Evolutionary conservation across 2,329 filamentous ascomycete species (phyloP).

Genomic region (Epichloe sibirici): DNA sequence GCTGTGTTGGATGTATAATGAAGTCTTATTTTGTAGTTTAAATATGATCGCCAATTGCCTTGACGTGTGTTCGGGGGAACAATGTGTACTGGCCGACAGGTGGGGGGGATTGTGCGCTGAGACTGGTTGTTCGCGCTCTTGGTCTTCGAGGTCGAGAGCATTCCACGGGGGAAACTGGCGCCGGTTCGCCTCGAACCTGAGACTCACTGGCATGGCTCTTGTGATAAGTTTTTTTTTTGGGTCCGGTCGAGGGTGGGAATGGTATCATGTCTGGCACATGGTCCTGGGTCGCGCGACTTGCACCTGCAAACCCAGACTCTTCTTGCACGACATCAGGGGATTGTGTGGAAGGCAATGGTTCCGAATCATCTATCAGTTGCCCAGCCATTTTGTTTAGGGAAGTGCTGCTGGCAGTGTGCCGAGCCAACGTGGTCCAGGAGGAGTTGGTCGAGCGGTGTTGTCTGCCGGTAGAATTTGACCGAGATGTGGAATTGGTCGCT

Average conservation of each 20-base stretch:
- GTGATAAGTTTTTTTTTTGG: slow-evolving; percentile 17
- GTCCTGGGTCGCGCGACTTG: slow-evolving; percentile 15
- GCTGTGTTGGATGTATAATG: not conserved
- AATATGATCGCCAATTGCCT: slow-evolving; percentile 21
- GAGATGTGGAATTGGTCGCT: slow-evolving; percentile 33
- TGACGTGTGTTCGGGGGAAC: slow-evolving; percentile 25
- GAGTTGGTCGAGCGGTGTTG: slow-evolving; percentile 43
- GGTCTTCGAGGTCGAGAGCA: slow-evolving; percentile 20
- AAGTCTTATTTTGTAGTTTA: slow-evolving; percentile 8
- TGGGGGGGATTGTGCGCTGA: slow-evolving; percentile 28
- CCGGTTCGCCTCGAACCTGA: slow-evolving; percentile 18
- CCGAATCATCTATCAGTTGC: slow-evolving; percentile 19
- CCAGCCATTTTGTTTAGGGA: slow-evolving; percentile 26
- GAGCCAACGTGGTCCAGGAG: slow-evolving; percentile 40
- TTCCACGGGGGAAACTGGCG: slow-evolving; percentile 19
- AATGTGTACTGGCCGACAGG: slow-evolving; percentile 35
- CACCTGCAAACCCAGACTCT: slow-evolving; percentile 7
- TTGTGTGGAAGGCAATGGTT: slow-evolving; percentile 18
- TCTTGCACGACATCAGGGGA: slow-evolving; percentile 9
- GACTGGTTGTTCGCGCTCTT: slow-evolving; percentile 34
- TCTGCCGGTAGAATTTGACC: slow-evolving; percentile 34
- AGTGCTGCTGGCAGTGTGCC: slow-evolving; percentile 40
- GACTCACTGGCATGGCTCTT: slow-evolving; percentile 28
- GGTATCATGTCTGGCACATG: slow-evolving; percentile 23
- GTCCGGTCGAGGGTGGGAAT: slow-evolving; percentile 14